Evolutionary conservation across 768 basidiomycete species (phyloP), one percentile per base, ranked within the genome.

Genomic region (Cubamyces sp.): DNA sequence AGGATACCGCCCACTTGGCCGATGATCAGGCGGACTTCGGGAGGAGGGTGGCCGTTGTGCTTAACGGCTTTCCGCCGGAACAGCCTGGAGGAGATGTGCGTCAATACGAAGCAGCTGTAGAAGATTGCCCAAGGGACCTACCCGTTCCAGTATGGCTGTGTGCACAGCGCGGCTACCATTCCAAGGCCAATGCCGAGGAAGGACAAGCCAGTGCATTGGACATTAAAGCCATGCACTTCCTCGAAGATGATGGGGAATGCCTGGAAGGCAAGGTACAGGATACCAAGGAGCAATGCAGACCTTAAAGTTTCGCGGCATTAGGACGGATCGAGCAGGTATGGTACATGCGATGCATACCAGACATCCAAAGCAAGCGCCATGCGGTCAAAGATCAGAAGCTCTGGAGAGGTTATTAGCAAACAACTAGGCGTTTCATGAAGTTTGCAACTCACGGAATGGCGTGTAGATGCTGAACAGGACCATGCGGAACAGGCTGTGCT

Each of bases 351-450:
- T 7, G 18, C 80, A 3, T 71, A 88, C 92, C 91, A 93, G 15
- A 82, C 71, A 70, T 91, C 81, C 9, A 94, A 77, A 5, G 88
- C 73, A 4, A 92, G 77, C 0, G 88, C 87, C 90, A 93, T 94
- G n/a, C 82, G 79, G 66, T 95, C 90, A 51, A 78, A 82, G 0
- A 83, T 43, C 5, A 91, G 74, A 6, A 92, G 75, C 70, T 86
- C 88, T 90, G 61, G 39, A 57, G 40, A 37, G 21, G 28, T 40
- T 45, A 21, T 57, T 40, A 54, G 62, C 7, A 16, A 16, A 15
- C 40, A 55, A 3, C 3, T 51, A 9, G 12, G 34, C 16, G 4
- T 23, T 49, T 12, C 19, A 6, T 21, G 9, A 46, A 37, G 28
- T 16, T 58, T 21, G 49, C 18, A 18, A 75, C 88, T 55, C 70